phyloP scores from a whole-genome alignment of 2,329 filamentous ascomycete species.

The Rutstroemia sp. region DNA sequence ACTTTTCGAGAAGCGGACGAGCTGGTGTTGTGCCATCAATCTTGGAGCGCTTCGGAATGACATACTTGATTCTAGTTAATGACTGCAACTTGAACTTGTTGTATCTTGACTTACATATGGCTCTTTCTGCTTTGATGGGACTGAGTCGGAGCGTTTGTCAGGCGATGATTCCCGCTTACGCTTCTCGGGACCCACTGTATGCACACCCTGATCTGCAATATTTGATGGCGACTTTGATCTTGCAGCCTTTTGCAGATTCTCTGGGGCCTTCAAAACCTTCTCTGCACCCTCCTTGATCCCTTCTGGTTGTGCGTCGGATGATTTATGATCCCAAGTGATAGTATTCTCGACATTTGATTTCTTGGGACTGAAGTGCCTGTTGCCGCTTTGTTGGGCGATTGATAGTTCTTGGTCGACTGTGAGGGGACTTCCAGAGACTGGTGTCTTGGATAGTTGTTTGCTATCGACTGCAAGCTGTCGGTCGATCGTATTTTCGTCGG shows the following conservation, averaged over 20 bases:
- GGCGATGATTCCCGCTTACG: neutral
- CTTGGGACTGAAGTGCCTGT: too few species aligned
- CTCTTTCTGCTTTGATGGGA: neutral
- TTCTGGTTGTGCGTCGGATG: too few species aligned
- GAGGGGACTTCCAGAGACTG: neutral
- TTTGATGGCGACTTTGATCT: too few species aligned
- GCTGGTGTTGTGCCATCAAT: too few species aligned
- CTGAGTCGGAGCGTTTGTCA: neutral
- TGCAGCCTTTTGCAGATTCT: too few species aligned
- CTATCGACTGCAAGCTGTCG: neutral
- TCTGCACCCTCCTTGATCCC: too few species aligned
- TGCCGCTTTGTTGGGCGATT: too few species aligned
- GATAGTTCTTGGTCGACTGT: too few species aligned
- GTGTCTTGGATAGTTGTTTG: neutral
- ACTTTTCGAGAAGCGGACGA: neutral
- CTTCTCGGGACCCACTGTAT: neutral
- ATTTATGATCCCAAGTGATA: too few species aligned
- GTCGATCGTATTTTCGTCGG: neutral
- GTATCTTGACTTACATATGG: neutral
- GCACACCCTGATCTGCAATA: neutral
- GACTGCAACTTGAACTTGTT: neutral
- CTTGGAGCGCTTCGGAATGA: slow-evolving; percentile 1
- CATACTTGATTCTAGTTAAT: neutral
- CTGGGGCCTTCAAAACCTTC: too few species aligned
- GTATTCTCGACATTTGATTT: too few species aligned